Base-by-base conservation (phyloP, 495 filamentous ascomycete genomes). In the Xylaria longipes region DNA sequence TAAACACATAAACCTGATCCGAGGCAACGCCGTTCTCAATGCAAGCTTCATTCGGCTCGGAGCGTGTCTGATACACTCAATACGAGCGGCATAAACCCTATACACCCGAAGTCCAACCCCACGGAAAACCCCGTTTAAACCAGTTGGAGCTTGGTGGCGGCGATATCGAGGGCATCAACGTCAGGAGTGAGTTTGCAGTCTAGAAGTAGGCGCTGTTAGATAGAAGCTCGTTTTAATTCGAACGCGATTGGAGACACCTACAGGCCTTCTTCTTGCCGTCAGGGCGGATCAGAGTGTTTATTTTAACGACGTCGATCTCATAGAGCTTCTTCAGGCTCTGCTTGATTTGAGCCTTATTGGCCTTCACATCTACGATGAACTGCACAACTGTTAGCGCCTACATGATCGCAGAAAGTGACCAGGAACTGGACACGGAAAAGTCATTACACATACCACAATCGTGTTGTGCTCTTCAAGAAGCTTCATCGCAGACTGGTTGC, bases 391-490 rank as follows among this genome's bases (percentile, higher is more conserved):
- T 71, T 66, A 71, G 69, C 7, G 45, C 22, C 25, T 29, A 25
- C 3, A 20, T 25, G 2, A 29, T 43, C 14, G 33, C 11, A 27
- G 20, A 27, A 17, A 7, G 14, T 22, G 48, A 3, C 35, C n/a
- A n/a, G 15, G 3, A 39, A 27, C 45, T 52, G 25, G 45, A 31
- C 43, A 52, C 12, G 4, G 33, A 35, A 25, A 45, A 15, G 39
- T 14, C 20, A 45, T 37, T 48, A 12, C 50, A 60, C 69, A 12
- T 71, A 71, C 69, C 76, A 98, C 97, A 29, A 98, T 88, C 77
- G 96, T 97, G 90, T 99, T 97, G 90, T 98, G 93, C 92, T 98
- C 96, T 90, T 98, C 97, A 75, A 98, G 97, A 92, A 97, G 98
- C 94, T 99, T 99, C 94, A 99, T 97, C 79, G 96, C 97, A 76